phyloP scores from a whole-genome alignment of 306 rosid genomes.

The Alnus rubra region DNA sequence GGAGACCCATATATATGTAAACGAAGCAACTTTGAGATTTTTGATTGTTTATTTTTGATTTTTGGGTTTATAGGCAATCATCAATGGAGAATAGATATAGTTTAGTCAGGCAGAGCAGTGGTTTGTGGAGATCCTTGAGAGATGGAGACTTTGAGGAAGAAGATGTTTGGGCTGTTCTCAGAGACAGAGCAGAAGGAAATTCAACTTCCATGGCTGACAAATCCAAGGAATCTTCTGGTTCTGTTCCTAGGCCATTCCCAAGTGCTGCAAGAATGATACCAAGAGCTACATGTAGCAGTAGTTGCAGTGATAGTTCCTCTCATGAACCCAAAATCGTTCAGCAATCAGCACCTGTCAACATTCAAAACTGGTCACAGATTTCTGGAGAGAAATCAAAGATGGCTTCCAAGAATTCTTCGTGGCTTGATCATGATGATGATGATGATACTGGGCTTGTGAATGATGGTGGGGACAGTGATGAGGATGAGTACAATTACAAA shows the following conservation, averaged over 20 bases:
- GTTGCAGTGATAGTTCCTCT: constrained; percentile 33
- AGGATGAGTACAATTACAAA: constrained; percentile 27
- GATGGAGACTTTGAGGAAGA: constrained; percentile 89
- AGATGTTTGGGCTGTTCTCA: constrained; percentile 70
- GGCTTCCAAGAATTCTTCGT: constrained; percentile 31
- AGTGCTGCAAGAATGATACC: constrained; percentile 66
- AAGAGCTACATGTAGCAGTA: constrained; percentile 36
- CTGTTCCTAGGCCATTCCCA: constrained; percentile 42
- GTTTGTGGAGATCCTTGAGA: constrained; percentile 75
- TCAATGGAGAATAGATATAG: constrained; percentile 56
- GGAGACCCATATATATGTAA: constrained; percentile 14
- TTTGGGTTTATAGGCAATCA: constrained; percentile 37
- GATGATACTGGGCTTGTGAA: constrained; percentile 5
- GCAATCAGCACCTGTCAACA: constrained; percentile 76
- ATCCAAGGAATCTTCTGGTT: constrained; percentile 30
- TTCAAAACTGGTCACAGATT: constrained; percentile 71
- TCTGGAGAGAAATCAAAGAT: constrained; percentile 43
- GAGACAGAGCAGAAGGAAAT: constrained; percentile 34
- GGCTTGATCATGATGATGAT: constrained; percentile 31
- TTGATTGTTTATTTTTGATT: constrained; percentile 6
- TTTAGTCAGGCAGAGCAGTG: constrained; percentile 56
- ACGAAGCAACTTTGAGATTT: not conserved
- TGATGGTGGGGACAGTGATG: constrained; percentile 28
- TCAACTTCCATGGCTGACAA: constrained; percentile 21
- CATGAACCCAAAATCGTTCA: constrained; percentile 48